phyloP scores from a whole-genome alignment of 352 stramenopile species.

The Phytophthora citricola region DNA sequence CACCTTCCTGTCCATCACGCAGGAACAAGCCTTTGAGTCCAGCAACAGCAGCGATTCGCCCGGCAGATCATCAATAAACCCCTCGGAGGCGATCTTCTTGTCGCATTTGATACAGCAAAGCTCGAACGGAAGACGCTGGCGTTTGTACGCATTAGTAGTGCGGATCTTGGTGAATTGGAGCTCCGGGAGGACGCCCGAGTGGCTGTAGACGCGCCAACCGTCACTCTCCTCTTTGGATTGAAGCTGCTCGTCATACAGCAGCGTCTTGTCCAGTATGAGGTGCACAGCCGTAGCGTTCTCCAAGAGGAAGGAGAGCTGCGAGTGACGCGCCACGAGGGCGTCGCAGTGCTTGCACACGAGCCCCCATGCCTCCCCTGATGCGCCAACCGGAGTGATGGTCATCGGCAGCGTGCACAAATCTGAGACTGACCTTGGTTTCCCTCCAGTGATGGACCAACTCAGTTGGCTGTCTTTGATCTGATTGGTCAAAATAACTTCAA shows the following conservation, averaged over 20 bases:
- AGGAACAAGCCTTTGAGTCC: slow-evolving; percentile 55
- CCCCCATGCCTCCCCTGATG: slow-evolving; percentile 32
- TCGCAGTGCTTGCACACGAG: slow-evolving; percentile 41
- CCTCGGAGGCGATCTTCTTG: slow-evolving; percentile 56
- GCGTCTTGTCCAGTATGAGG: slow-evolving; percentile 44
- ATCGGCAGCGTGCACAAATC: slow-evolving; percentile 13
- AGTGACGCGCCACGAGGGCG: slow-evolving; percentile 36
- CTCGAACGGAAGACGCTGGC: slow-evolving; percentile 54
- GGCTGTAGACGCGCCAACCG: slow-evolving; percentile 44
- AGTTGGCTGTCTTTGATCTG: slow-evolving; percentile 11
- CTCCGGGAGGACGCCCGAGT: slow-evolving; percentile 31
- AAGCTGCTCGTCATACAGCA: slow-evolving; percentile 47
- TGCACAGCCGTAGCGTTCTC: slow-evolving; percentile 61
- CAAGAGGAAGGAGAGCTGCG: slow-evolving; percentile 56
- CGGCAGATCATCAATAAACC: slow-evolving; percentile 42
- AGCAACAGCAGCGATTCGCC: slow-evolving; percentile 50
- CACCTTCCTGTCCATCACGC: slow-evolving; percentile 30
- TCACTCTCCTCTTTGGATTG: slow-evolving; percentile 26
- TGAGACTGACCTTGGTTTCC: not conserved
- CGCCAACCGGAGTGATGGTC: slow-evolving; percentile 10
- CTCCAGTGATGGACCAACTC: slow-evolving; percentile 7
- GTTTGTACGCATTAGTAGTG: slow-evolving; percentile 48
- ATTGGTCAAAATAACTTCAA: slow-evolving; percentile 35
- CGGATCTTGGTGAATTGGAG: slow-evolving; percentile 59
- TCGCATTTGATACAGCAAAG: slow-evolving; percentile 57